A percentile compares a stretch with the other conserved stretches of the same genome.
These are phyloP conservation scores for Solanum clarkiae DNA, from an alignment of 257 asterid species.

Conservation along the genomic window DNA sequence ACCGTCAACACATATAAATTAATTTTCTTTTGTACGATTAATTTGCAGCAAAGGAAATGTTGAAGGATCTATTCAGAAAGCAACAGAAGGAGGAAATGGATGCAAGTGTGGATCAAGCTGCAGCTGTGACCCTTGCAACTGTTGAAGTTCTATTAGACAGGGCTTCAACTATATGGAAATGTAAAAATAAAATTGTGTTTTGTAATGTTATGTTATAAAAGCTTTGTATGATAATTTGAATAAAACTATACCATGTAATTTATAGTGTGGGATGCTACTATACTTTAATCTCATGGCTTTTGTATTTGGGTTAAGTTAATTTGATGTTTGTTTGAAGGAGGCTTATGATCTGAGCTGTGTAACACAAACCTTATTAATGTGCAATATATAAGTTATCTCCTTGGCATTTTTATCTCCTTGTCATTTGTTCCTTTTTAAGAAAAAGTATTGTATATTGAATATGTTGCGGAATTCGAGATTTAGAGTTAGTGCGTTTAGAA, in stretches of 20 bases:
- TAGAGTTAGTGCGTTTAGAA: background rate
- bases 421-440: background rate
- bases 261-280: background rate
- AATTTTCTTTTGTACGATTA: background rate
- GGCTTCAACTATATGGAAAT: background rate
- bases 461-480: background rate
- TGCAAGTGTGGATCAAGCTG: conserved; percentile 49
- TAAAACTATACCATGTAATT: background rate
- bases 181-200: background rate
- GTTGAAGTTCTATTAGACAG: background rate
- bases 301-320: background rate
- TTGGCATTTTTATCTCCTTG: background rate
- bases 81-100: conserved; percentile 34
- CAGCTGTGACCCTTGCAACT: conserved; percentile 35
- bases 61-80: conserved; percentile 15
- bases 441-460: background rate
- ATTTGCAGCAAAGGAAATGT: background rate
- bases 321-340: too few species aligned
- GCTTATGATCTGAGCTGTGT: background rate
- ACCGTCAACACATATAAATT: too few species aligned
- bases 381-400: background rate
- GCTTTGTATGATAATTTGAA: background rate
- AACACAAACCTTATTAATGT: background rate
- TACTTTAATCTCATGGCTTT: background rate
- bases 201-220: background rate